These are phyloP conservation scores for Metschnikowia borealis DNA, from an alignment of 805 yeast species.

Conservation along the genomic window DNA sequence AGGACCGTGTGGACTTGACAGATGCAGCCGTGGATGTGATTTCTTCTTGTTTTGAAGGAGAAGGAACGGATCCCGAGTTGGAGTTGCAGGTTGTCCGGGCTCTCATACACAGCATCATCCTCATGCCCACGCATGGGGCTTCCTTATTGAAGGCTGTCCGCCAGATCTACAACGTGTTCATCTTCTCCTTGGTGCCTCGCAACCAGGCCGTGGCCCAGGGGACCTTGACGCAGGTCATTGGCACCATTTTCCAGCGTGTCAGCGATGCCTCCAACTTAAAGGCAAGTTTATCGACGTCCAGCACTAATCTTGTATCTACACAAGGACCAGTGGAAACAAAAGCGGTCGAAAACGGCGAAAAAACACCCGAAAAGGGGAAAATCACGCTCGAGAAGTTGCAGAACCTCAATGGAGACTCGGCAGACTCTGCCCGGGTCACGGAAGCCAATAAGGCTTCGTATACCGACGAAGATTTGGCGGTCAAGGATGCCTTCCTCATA, in stretches of 20 bases:
- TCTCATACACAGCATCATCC: conserved; percentile 79
- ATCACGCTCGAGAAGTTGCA: conserved; percentile 62
- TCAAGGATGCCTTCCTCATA: conserved; percentile 88
- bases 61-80: conserved; percentile 82
- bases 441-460: conserved; percentile 42
- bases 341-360: conserved; percentile 15
- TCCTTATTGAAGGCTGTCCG: conserved; percentile 84
- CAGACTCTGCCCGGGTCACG: conserved; percentile 50
- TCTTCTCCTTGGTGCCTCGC: conserved; percentile 71
- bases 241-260: conserved; percentile 74
- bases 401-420: conserved; percentile 44
- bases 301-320: conserved; percentile 14
- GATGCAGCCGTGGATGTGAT: conserved; percentile 84
- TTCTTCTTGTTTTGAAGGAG: conserved; percentile 83
- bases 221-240: conserved; percentile 84
- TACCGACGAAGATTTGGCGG: conserved; percentile 62
- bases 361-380: conserved; percentile 16
- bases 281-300: conserved; percentile 12
- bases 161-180: conserved; percentile 88
- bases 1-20: conserved; percentile 55
- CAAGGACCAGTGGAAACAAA: not conserved
- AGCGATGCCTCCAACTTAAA: conserved; percentile 21
- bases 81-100: conserved; percentile 94
- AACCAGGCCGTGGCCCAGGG: conserved; percentile 97
- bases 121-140: conserved; percentile 86